Percentiles rank a stretch among this genome's conserved stretches.
phyloP scores from a whole-genome alignment of 495 filamentous ascomycete genomes.

The Neurospora sp. region DNA sequence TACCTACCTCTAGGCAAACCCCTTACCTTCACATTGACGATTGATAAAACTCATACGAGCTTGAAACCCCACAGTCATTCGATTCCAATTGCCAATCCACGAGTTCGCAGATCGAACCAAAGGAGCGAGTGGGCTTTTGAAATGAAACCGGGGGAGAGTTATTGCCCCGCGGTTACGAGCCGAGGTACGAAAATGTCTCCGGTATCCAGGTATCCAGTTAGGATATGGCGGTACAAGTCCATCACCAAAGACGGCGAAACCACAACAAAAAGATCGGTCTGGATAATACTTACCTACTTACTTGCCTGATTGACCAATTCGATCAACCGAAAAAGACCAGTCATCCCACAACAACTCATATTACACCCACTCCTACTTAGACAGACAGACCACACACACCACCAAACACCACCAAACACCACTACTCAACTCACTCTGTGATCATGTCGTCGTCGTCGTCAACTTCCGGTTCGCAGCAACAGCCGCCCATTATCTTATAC shows the following conservation, averaged over 20 bases:
- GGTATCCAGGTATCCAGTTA: not conserved
- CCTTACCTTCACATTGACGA: not conserved
- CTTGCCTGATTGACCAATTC: not conserved
- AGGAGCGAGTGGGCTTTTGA: not conserved
- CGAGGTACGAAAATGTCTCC: not conserved
- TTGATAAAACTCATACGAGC: not conserved
- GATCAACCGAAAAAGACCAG: not conserved
- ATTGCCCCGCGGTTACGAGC: not conserved
- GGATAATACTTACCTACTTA: not conserved
- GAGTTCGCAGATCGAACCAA: not conserved
- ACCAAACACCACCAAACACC: not conserved
- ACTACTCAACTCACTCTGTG: not conserved
- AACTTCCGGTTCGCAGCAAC: slow-evolving; percentile 3
- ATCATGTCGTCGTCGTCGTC: not conserved
- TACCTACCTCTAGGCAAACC: not conserved
- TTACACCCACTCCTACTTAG: not conserved
- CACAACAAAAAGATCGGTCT: not conserved
- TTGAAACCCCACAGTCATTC: not conserved
- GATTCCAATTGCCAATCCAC: not conserved
- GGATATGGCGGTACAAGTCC: not conserved
- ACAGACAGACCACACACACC: not conserved
- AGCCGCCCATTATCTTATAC: slow-evolving; percentile 38
- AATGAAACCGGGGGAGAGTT: not conserved
- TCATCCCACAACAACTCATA: not conserved
- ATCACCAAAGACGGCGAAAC: not conserved